These are phyloP conservation scores for Stephania japonica DNA, from an alignment of 164 flowering plant species.

Conservation along the genomic window DNA sequence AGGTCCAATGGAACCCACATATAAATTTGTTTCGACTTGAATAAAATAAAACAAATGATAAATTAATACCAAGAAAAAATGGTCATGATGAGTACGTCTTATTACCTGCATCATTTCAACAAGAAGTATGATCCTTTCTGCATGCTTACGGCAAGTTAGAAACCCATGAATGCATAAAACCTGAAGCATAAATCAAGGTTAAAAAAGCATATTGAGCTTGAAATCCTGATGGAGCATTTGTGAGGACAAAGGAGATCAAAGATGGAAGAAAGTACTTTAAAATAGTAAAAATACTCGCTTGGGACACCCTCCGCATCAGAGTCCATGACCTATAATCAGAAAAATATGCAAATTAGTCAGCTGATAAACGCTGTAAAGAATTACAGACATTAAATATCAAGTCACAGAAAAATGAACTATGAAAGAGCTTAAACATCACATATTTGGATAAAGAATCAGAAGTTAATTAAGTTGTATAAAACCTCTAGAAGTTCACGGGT, in stretches of 20 bases:
- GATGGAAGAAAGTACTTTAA: constrained; percentile 46
- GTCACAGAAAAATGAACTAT: not conserved
- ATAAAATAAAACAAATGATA: not conserved
- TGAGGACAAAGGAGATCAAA: not conserved
- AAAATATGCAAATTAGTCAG: constrained; percentile 4
- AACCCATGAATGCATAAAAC: constrained; percentile 99
- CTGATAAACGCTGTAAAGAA: not conserved
- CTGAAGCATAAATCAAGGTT: constrained; percentile 30
- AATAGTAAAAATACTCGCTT: constrained; percentile 98
- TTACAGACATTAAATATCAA: not conserved
- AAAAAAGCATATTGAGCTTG: not conserved
- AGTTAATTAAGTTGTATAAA: constrained; percentile 6
- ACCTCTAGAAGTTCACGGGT: constrained; percentile 99
- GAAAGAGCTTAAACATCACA: not conserved
- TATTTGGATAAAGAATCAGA: not conserved
- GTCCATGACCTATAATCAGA: constrained; percentile 80
- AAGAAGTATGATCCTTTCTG: constrained; percentile 93
- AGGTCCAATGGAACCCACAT: too few relatives aligned
- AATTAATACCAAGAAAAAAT: too few relatives aligned
- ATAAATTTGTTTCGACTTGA: not conserved
- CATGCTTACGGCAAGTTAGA: constrained; percentile 96
- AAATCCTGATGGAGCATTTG: not conserved
- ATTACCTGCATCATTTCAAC: constrained; percentile 99
- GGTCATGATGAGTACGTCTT: not conserved
- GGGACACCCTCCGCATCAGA: constrained; percentile 99